These are phyloP conservation scores for Dictyostelium purpureum DNA, from an alignment of 78 protist genomes.

Conservation along the genomic window DNA sequence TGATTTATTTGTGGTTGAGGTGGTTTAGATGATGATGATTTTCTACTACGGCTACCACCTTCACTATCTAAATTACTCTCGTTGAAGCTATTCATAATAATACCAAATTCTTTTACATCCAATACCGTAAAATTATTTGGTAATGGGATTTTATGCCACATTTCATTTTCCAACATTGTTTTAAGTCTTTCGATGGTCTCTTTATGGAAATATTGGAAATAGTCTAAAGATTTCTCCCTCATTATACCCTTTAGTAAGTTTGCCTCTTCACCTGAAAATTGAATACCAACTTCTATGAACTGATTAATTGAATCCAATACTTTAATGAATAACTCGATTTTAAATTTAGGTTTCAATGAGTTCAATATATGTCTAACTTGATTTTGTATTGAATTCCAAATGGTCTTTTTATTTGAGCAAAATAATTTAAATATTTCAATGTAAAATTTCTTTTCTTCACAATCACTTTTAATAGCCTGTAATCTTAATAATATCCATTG, in stretches of 20 bases:
- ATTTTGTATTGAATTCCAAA: conserved; percentile 68
- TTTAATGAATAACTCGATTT: conserved; percentile 61
- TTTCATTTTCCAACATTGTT: conserved; percentile 81
- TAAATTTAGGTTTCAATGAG: conserved; percentile 44
- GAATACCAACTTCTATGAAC: conserved; percentile 58
- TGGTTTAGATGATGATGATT: neutral
- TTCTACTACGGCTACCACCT: neutral
- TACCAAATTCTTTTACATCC: conserved; percentile 69
- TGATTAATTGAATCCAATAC: conserved; percentile 66
- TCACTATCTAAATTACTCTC: neutral
- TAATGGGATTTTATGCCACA: conserved; percentile 79
- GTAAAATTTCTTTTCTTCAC: conserved; percentile 25
- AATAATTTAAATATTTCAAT: conserved; percentile 32
- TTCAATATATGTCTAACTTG: conserved; percentile 45
- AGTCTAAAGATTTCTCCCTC: conserved; percentile 61
- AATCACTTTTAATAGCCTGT: neutral
- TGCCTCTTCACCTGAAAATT: conserved; percentile 61
- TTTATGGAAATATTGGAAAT: conserved; percentile 71
- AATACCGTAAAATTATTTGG: conserved; percentile 51
- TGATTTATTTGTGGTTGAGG: neutral
- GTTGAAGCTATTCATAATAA: conserved; percentile 31
- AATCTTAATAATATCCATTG: conserved; percentile 13
- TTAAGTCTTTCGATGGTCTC: conserved; percentile 51
- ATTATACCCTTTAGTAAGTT: conserved; percentile 33
- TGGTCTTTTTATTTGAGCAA: neutral